Evolutionary conservation across 2,329 filamentous ascomycete genomes (phyloP), one percentile per base, ranked within the genome.

Genomic region (Zalaria obscura): DNA sequence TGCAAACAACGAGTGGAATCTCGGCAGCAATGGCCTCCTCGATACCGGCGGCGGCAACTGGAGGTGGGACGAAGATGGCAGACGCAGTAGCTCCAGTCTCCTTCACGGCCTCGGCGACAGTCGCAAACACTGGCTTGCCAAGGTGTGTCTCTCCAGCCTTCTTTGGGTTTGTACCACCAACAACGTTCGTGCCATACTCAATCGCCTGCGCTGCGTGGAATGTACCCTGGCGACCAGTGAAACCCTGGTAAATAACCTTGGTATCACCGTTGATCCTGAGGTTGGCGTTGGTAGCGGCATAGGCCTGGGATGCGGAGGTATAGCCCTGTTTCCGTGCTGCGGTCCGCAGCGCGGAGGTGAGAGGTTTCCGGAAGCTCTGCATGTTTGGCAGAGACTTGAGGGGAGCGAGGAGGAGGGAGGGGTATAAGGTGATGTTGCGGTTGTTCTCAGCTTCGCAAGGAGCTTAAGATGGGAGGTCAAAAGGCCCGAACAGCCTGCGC

Each of bases 191-290:
- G 64, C 89, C 91, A 69, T 98, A 98, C 66, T 93, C 91, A 67
- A 98, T 95, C 53, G 91, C 91, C 71, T 95, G 88, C 64, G 86
- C 76, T 52, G 91, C 91, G 67, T 98, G 91, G 75, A 98, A 98
- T 56, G 89, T 96, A 54, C 52, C 46, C 45, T 58, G 56, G 47
- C 52, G 55, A 63, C 89, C 89, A 43, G 89, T 96, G 67, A 96
- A 96, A 53, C 91, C 91, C 71, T 98, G 91, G 73, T 78, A 96
- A 58, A 96, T 72, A 53, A 98, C 86, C 72, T 91, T 93, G 56
- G 91, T 98, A 53, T 95, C 80, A 63, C 72, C 62, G 67, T 87
- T 94, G 72, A 96, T 88, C 68, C 86, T 83, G 58, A 96, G 77
- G 73, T 96, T 96, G 37, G 45, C 40, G 48, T 52, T 55, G 35